These are phyloP conservation scores for Irpex rosettiformis DNA, from an alignment of 1,284 basidiomycete species.

Conservation along the genomic window DNA sequence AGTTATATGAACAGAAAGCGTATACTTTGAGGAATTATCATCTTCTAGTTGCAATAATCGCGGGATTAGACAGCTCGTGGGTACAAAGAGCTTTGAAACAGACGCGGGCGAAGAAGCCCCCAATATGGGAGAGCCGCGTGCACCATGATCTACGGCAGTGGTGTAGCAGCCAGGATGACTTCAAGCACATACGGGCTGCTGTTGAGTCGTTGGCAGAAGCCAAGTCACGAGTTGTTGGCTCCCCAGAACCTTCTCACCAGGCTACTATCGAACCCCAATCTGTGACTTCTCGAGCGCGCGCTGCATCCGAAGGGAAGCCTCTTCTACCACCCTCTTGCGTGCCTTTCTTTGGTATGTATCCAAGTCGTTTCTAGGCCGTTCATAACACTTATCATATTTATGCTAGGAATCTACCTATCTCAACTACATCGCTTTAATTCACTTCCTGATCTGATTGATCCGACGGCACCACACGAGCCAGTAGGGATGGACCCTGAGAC, in stretches of 20 bases:
- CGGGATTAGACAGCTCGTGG: slow-evolving; percentile 73
- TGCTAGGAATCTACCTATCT: slow-evolving; percentile 71
- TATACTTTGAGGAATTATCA: slow-evolving; percentile 81
- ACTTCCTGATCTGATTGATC: slow-evolving; percentile 80
- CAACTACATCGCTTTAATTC: slow-evolving; percentile 64
- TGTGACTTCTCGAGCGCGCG: slow-evolving; percentile 36
- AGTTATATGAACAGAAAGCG: slow-evolving; percentile 63
- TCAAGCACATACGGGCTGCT: slow-evolving; percentile 68
- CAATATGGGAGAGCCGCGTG: slow-evolving; percentile 73
- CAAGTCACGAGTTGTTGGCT: slow-evolving; percentile 49
- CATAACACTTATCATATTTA: slow-evolving; percentile 5
- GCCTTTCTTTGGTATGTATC: slow-evolving; percentile 70
- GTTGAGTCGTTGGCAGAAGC: slow-evolving; percentile 64
- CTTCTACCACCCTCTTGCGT: slow-evolving; percentile 52
- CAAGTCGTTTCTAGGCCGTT: not conserved
- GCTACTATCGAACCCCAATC: slow-evolving; percentile 42
- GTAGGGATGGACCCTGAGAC: slow-evolving; percentile 63
- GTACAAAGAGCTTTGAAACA: slow-evolving; percentile 67
- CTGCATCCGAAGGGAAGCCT: slow-evolving; percentile 41
- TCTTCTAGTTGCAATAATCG: slow-evolving; percentile 78
- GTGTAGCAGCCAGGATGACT: slow-evolving; percentile 66
- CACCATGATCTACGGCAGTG: slow-evolving; percentile 75
- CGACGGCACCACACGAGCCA: slow-evolving; percentile 67
- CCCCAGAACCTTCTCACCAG: slow-evolving; percentile 43
- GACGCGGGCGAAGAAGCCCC: slow-evolving; percentile 60